Evolutionary conservation across 1,284 basidiomycete genomes (phyloP), one percentile per base, ranked within the genome.

Genomic region (Ganoderma multipileum): DNA sequence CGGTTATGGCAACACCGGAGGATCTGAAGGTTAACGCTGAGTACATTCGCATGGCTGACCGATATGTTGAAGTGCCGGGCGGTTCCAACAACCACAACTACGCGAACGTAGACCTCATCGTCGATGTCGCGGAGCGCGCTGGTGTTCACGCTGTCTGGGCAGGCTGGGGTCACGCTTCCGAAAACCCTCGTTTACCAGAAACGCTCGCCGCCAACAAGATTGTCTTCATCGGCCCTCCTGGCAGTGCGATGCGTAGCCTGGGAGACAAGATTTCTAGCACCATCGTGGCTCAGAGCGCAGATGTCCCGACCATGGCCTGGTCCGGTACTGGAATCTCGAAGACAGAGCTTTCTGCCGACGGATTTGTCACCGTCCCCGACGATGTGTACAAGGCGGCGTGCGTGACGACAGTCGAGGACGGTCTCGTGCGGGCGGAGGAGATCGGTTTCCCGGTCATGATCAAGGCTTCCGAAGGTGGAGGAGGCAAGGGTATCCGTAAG

Each of bases 231-330:
- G 98, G 98, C 72, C 98, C 98, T 57, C 98, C 98, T 4, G 98
- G 98, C 64, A 98, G 94, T 68, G 98, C 98, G 20, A 99, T 99
- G 98, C 91, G 98, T 75, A 99, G 97, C 76, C 87, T 99, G 72
- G 98, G 98, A 71, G 98, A 99, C 89, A 99, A 99, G 84, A 99
- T 99, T 76, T 99, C 97, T 3, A 98, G 96, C 76, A 99, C 98
- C 12, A 99, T 99, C 76, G 98, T 99, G 71, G 98, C 98, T 2
- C 98, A 99, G 84, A 94, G 93, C 73, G 98, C 98, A 57, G 83
- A 96, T 50, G 98, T 99, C n/a, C 97, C 98, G 11, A 98, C 96
- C 69, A 99, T 99, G 97, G 86, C 97, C 42, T 99, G 98, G 98
- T 99, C 97, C 38, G 98, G 98, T 71, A 91, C 95, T 7, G 98